Base-by-base conservation (phyloP, 2,329 filamentous ascomycete species). In the Penicillium sp. region DNA sequence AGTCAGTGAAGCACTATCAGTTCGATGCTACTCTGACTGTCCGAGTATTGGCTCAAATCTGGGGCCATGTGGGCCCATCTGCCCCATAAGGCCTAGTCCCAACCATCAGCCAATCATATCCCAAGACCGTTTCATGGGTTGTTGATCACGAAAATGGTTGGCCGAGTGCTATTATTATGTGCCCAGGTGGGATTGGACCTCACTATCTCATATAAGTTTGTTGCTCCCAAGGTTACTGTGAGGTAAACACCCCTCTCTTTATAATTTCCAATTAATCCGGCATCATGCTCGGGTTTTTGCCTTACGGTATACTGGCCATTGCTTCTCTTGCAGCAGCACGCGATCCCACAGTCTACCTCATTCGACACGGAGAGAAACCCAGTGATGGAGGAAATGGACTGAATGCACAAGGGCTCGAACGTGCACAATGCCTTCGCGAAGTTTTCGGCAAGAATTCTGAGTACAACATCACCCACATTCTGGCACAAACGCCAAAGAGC, bases 311-410 rank as follows among this genome's bases (percentile, higher is more conserved):
- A 19, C 39, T 64, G 19, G 59, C 65, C 4, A 44, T 61, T 6
- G 61, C 61, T 5, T 59, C 59, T 8, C 21, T 69, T 1, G 59
- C 33, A 19, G n/a, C 54, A 19, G 53, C 59, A 4, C 68, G 69
- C 15, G 58, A 62, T 10, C 79, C 83, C 1, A 86, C 80, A 0
- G 81, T 87, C 33, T 88, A 86, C 67, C 73, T 87, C 9, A 87
- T 88, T 68, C 82, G 85, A 19, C 85, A 88, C 62, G 85, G 85
- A 58, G 85, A 88, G 70, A 88, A 88, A 70, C 84, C 85, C 3
- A 56, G 66, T 1, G 70, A 77, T 38, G 77, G 78, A 17, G 74
- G 75, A 35, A 72, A 79, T 56, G 84, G 83, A 2, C 74, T 87
- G 45, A 83, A 71, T 55, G 63, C 77, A 0, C 65, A 79, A 58